Evolutionary conservation across 2,329 filamentous ascomycete genomes (phyloP), one percentile per base, ranked within the genome.

Genomic region (Colletotrichum scovillei): DNA sequence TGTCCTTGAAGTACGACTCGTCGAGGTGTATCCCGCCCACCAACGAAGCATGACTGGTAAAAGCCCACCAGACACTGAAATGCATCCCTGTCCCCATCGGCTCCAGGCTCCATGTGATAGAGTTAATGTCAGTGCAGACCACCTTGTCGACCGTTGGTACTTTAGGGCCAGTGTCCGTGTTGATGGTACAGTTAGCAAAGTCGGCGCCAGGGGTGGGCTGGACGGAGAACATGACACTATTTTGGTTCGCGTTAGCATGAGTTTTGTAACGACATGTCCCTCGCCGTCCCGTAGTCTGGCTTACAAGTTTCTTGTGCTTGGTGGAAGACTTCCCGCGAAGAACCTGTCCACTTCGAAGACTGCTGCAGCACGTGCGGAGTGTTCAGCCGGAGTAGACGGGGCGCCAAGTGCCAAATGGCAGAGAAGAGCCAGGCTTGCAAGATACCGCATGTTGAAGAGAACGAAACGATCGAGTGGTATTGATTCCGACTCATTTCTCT

Each of bases 1-100:
- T 52, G n/a, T 63, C 64, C 30, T 53, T 38, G 9, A 74, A 63
- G 35, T 57, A 53, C 4, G 53, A 8, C 52, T 52, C 26, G 5
- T 52, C 57, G 32, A 74, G 38, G 14, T 68, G 72, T 14, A 49
- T 46, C 14, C 46, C 64, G 2, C 71, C 71, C 24, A 56, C 46
- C 16, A 67, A 11, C 19, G 63, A 58, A 16, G 28, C 71, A 16
- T 67, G 60, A 58, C 71, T 72, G 2, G 73, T 74, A 46, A 71
- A 75, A 14, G 67, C 53, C 52, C 59, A 75, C 73, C 73, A 75
- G 28, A 70, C 58, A 28, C 55, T 73, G 26, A 75, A 67, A 16
- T 63, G 63, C 73, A 70, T 71, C 5, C 73, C 67, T 16, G 56
- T 28, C 5, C 66, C 73, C 57, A 71, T 62, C 7, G 69, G 62